A percentile compares a stretch with the other conserved stretches of the same genome.
Conservation (phyloP, 2,329 filamentous ascomycete species). For the Myriosclerotinia curreyana region DNA sequence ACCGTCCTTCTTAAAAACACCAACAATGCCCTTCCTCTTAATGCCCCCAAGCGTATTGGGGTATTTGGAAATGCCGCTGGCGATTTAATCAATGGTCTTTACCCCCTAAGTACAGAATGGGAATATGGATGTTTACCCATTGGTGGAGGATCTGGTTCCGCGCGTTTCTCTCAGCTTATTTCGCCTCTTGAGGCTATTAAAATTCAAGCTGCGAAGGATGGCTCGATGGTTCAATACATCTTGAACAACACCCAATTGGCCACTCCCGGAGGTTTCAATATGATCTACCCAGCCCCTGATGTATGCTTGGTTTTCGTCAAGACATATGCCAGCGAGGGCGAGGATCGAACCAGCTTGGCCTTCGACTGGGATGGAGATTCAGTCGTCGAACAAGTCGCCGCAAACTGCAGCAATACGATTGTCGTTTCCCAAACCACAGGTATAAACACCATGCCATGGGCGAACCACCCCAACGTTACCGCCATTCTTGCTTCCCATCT, state of each 20-base stretch:
- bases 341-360: constrained; percentile 48
- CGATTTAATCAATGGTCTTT: constrained; percentile 50
- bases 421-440: constrained; percentile 65
- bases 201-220: constrained; percentile 46
- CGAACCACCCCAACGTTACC: constrained; percentile 57
- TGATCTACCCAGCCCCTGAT: constrained; percentile 50
- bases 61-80: constrained; percentile 57
- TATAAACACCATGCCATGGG: constrained; percentile 60
- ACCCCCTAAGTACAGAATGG: constrained; percentile 33
- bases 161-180: constrained; percentile 44
- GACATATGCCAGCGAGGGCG: constrained; percentile 68
- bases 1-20: constrained; percentile 63
- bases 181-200: constrained; percentile 56
- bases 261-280: constrained; percentile 39
- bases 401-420: constrained; percentile 55
- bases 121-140: constrained; percentile 46
- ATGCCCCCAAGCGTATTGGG: constrained; percentile 45
- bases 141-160: constrained; percentile 49
- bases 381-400: constrained; percentile 44
- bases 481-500: constrained; percentile 58
- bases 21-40: constrained; percentile 59
- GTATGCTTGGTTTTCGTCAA: constrained; percentile 68
- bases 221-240: constrained; percentile 51
- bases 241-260: constrained; percentile 39
- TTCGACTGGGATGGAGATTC: constrained; percentile 27